Evolutionary conservation across 768 basidiomycete species (phyloP).

Genomic region (Pulveroboletus sp.): DNA sequence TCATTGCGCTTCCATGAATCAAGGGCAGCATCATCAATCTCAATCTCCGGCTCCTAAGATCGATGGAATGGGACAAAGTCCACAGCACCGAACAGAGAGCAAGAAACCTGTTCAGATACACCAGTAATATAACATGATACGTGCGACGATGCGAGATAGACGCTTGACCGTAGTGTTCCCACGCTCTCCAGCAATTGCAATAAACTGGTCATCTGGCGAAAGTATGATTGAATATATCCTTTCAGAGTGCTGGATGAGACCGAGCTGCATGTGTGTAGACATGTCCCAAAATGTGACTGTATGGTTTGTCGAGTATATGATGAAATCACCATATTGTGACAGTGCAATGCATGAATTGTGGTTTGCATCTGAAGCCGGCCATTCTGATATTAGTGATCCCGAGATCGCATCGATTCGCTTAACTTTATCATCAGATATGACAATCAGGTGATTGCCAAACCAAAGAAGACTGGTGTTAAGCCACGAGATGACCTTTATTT

Average conservation of each 20-base stretch:
- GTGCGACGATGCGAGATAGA: neutral
- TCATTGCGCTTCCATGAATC: neutral
- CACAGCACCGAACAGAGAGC: too few species aligned
- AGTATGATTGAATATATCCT: too few species aligned
- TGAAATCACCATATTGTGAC: too few species aligned
- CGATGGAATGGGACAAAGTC: neutral
- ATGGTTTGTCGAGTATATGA: too few species aligned
- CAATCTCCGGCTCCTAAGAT: neutral
- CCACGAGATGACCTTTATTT: neutral
- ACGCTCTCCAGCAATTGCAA: neutral
- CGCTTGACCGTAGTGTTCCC: neutral
- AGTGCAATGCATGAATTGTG: too few species aligned
- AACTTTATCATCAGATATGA: neutral
- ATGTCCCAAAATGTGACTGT: too few species aligned
- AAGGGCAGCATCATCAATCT: neutral
- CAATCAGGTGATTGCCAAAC: too few species aligned
- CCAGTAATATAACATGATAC: neutral
- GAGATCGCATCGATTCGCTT: neutral
- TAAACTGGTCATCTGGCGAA: too few species aligned
- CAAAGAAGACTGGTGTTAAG: neutral
- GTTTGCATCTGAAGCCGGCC: neutral
- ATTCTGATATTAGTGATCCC: neutral
- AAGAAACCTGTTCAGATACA: neutral
- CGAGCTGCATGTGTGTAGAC: too few species aligned
- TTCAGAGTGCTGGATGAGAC: too few species aligned